A percentile compares a stretch with the other conserved stretches of the same genome.
Conservation (phyloP, 73 alveolate genomes). For the Paramecium pentaurelia region DNA sequence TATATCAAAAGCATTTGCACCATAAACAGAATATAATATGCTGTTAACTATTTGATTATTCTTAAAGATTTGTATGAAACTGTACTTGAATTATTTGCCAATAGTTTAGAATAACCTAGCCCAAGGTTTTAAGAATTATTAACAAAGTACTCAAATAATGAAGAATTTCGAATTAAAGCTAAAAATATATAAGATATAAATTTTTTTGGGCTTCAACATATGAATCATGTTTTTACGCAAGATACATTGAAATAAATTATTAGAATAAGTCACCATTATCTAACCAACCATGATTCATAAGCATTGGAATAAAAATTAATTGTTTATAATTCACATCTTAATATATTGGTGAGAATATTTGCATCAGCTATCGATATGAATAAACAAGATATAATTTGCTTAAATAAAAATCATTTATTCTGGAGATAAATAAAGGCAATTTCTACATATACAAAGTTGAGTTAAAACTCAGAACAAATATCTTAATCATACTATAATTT, state of each 20-base stretch:
- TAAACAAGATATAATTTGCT: neutral
- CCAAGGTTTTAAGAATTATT: neutral
- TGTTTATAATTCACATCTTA: slow-evolving; percentile 15
- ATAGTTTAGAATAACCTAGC: neutral
- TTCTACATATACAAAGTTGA: neutral
- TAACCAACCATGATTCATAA: neutral
- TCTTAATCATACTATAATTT: slow-evolving; percentile 13
- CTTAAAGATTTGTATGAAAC: neutral
- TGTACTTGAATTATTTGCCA: neutral
- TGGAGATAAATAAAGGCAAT: neutral
- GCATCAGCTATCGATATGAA: slow-evolving; percentile 43
- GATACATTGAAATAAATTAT: neutral
- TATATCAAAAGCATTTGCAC: neutral
- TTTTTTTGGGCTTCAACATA: neutral
- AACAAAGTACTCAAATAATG: neutral
- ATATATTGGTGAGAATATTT: neutral
- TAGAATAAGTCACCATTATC: neutral
- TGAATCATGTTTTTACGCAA: neutral
- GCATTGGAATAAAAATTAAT: neutral
- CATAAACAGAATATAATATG: neutral
- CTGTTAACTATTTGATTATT: neutral
- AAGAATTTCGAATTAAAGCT: neutral
- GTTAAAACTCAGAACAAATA: neutral
- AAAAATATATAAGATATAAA: neutral
- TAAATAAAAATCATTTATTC: neutral